Base-by-base conservation (phyloP, 1,284 basidiomycete species). In the Kalmanozyma brasiliensis region DNA sequence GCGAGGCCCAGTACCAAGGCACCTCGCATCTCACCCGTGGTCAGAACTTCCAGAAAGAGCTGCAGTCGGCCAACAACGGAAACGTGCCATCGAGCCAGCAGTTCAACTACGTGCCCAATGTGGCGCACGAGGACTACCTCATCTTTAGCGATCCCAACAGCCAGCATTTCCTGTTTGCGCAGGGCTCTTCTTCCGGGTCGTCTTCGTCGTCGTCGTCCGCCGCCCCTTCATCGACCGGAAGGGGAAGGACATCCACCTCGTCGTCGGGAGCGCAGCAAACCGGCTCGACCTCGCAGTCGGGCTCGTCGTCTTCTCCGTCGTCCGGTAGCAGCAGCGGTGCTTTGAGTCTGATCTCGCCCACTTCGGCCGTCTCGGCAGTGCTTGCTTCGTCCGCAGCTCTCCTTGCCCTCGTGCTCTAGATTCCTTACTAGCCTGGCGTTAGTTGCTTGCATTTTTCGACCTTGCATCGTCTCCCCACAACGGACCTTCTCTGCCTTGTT, bases 1-100 rank as follows among this genome's bases (percentile, higher is more conserved):
- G 77, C 49, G 70, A 77, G 34, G 76, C 76, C 0, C 64, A 66
- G 36, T 73, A 71, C 58, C 69, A 78, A 52, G 76, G 76, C 24
- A 63, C 49, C 3, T 64, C 66, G 45, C 77, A 79, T 41, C 44
- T 78, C 3, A 52, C 51, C 1, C 62, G 77, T 19, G 77, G 76
- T 22, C 65, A 73, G 52, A 77, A 79, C 63, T 58, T 78, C 47
- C 42, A 72, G 32, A 26, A 26, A 5, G 59, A 46, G 14, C 40
- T 72, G 4, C 24, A 52, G 24, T 38, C 44, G 19, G 63, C 44
- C 32, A 68, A 73, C 53, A 36, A 49, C n/a, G 74, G 74, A 16
- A 68, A 72, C 23, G 51, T 65, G 1, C 74, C 74, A 5, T 36
- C 46, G 2, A 61, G 52, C 35, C 73, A 77, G 16, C 47, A 48